phyloP scores from a whole-genome alignment of 768 basidiomycete genomes.

The Rickenella mellea region DNA sequence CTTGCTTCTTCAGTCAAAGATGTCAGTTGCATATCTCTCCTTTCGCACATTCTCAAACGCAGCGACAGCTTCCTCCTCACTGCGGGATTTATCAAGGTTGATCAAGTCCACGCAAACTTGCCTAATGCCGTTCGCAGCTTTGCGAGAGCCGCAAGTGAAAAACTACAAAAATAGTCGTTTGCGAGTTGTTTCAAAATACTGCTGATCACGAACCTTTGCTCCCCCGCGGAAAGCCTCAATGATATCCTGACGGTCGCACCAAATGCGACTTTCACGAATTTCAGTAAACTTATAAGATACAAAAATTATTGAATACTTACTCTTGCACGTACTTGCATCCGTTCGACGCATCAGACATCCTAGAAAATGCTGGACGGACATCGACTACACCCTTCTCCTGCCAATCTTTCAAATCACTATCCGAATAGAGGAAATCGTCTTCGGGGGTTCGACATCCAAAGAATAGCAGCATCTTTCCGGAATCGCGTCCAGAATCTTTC shows the following conservation, averaged over 20 bases:
- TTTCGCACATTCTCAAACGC: background rate
- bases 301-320: conserved; percentile 14
- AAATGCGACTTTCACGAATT: conserved; percentile 24
- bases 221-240: conserved; percentile 19
- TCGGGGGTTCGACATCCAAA: conserved; percentile 35
- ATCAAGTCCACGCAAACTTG: conserved; percentile 2
- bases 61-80: background rate
- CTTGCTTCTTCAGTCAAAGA: conserved; percentile 1
- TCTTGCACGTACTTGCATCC: conserved; percentile 32
- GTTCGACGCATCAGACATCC: conserved; percentile 16
- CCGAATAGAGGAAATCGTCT: conserved; percentile 33
- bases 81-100: background rate
- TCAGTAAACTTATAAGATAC: background rate
- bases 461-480: conserved; percentile 34
- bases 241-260: conserved; percentile 30
- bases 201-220: conserved; percentile 24
- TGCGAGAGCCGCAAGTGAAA: conserved; percentile 16
- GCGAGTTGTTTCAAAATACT: background rate
- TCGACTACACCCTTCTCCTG: conserved; percentile 30
- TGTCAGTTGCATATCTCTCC: background rate
- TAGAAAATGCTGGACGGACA: conserved; percentile 33
- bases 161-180: conserved; percentile 5
- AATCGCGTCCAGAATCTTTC: conserved; percentile 30
- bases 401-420: conserved; percentile 35
- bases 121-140: conserved; percentile 13